Conservation (phyloP, 2,329 filamentous ascomycete genomes). For the Alternaria gansuensis region DNA sequence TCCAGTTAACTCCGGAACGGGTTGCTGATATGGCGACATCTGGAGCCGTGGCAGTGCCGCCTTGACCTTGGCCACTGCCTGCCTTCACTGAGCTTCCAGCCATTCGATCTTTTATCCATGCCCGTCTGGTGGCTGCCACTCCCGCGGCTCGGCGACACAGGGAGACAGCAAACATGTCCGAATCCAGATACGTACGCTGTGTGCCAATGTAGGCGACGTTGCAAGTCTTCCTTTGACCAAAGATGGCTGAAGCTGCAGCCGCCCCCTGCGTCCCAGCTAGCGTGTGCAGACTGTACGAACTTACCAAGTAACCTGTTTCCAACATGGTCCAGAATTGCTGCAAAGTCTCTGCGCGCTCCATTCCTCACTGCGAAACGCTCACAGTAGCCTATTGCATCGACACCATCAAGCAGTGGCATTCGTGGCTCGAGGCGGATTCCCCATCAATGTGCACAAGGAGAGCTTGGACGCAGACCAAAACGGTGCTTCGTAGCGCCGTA, state of each 20-base stretch:
- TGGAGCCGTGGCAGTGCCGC: conserved; percentile 45
- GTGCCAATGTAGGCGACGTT: conserved; percentile 15
- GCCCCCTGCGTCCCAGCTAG: conserved; percentile 2
- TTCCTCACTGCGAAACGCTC: background rate
- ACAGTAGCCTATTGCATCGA: background rate
- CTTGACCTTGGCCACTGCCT: conserved; percentile 11
- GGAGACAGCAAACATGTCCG: conserved; percentile 3
- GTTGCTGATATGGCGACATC: conserved; percentile 36
- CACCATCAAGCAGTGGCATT: background rate
- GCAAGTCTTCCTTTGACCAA: conserved; percentile 18
- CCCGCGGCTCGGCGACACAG: background rate
- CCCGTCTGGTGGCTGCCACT: conserved; percentile 2
- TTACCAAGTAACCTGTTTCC: background rate
- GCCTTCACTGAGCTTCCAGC: background rate
- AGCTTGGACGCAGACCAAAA: background rate
- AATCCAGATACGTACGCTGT: conserved; percentile 3
- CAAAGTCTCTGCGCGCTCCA: too few relatives aligned
- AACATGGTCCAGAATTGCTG: background rate
- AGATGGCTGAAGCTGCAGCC: conserved; percentile 7
- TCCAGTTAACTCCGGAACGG: conserved; percentile 36
- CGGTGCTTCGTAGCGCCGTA: too few relatives aligned
- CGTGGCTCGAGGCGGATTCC: background rate
- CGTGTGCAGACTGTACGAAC: conserved; percentile 6
- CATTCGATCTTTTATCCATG: background rate
- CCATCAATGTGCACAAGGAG: background rate